Base-by-base conservation (phyloP, 2,329 filamentous ascomycete genomes). In the Zelopaecilomyces penicillatus region DNA sequence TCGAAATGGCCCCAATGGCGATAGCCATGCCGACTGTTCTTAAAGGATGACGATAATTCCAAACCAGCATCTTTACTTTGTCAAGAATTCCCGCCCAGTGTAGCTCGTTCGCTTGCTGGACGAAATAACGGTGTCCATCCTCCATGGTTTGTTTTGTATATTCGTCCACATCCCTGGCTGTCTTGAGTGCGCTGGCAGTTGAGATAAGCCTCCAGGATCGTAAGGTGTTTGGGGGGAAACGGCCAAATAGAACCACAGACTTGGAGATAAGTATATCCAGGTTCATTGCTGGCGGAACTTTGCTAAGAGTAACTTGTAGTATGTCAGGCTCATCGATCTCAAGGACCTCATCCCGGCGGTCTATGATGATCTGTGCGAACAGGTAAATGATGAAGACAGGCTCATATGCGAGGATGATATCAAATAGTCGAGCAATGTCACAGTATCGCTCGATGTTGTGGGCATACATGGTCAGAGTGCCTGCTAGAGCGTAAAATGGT, bases 311-410 rank as follows among this genome's bases (percentile, higher is more conserved):
- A 48, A 83, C 86, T 62, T 95, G 89, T 27, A 98, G 76, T 78
- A 98, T 94, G 57, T 97, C 91, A 5, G 87, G 84, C 61, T 95
- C 89, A 52, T 94, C 85, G n/a, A 88, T 85, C 41, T 87, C 84
- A 51, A 97, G 77, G n/a, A 98, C 76, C 64, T 96, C 89, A 31
- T 80, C 76, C 46, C 85, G 83, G 33, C 91, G 83, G 38, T 82
- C 80, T 31, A 95, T 73, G 36, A 95, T 82, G 50, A 95, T 90
- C 59, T 87, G 85, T 1, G 89, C 88, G 65, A 95, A 97, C 44
- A 97, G 75, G 64, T 98, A 98, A 42, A 97, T 76, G 12, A 83
- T 83, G 57, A 95, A 88, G 34, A 86, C 84, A n/a, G 90, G 87
- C 62, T 94, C 87, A 40, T 79, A 80, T 3, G 91, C 87, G 5